A percentile compares a stretch with the other conserved stretches of the same genome.
These are phyloP conservation scores for Acacia concinna DNA, from an alignment of 331 rosid species.

Conservation along the genomic window DNA sequence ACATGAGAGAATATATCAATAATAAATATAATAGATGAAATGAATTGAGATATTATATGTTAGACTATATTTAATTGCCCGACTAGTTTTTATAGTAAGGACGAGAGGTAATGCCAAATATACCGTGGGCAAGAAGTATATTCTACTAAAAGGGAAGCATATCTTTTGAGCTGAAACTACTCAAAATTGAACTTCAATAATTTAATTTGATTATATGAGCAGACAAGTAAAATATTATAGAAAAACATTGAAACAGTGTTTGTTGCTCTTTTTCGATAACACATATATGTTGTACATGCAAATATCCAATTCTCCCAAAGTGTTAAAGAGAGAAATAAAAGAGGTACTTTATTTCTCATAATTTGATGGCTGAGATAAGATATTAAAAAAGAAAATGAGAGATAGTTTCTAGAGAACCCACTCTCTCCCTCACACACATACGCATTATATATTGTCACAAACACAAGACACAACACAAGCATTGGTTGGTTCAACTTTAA, in stretches of 20 bases:
- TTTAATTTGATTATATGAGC: not conserved
- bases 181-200: not conserved
- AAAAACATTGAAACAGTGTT: not conserved
- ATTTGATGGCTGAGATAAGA: too few species aligned
- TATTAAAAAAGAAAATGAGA: too few species aligned
- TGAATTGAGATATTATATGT: too few species aligned
- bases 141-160: not conserved
- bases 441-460: too few species aligned
- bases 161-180: not conserved
- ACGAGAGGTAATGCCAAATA: not conserved
- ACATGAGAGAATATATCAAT: too few species aligned
- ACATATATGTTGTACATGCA: not conserved
- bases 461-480: not conserved
- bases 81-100: too few species aligned
- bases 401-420: too few species aligned
- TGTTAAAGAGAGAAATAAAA: too few species aligned
- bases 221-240: not conserved
- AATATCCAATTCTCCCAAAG: not conserved
- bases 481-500: not conserved
- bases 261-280: not conserved
- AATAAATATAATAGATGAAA: not conserved
- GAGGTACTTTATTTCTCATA: too few species aligned
- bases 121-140: not conserved
- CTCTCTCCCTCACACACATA: not conserved
- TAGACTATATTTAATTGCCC: too few species aligned